A percentile compares a stretch with the other conserved stretches of the same genome.
phyloP scores from a whole-genome alignment of 2,329 filamentous ascomycete species.

The Orbilia ellipsospora region DNA sequence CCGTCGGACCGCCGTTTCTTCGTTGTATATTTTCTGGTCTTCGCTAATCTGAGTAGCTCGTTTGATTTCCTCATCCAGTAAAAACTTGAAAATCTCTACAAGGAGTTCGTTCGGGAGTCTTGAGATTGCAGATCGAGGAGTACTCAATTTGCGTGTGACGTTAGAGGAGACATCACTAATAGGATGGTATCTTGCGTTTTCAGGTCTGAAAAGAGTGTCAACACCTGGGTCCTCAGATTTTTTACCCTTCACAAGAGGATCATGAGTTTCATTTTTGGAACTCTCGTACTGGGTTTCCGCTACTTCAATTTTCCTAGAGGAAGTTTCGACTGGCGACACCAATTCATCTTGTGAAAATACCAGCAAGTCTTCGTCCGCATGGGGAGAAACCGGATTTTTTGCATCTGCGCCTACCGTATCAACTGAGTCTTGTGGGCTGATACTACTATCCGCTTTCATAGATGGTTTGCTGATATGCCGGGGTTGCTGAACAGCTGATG shows the following conservation, averaged over 20 bases:
- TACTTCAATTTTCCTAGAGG: background rate
- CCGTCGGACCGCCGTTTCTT: constrained; percentile 28
- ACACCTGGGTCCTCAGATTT: background rate
- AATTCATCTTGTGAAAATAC: background rate
- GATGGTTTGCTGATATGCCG: background rate
- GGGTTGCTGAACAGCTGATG: background rate
- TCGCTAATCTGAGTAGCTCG: background rate
- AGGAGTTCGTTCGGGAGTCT: constrained; percentile 41
- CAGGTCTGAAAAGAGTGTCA: constrained; percentile 17
- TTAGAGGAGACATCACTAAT: constrained; percentile 4
- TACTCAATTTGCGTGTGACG: background rate
- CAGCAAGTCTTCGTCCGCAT: background rate
- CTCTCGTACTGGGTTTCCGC: background rate
- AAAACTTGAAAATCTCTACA: constrained; percentile 23
- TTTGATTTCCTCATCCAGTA: constrained; percentile 10
- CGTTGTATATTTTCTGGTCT: constrained; percentile 10
- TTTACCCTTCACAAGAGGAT: background rate
- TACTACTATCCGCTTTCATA: background rate
- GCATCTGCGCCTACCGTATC: background rate
- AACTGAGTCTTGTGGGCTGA: background rate
- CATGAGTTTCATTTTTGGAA: background rate
- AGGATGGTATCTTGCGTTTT: constrained; percentile 39
- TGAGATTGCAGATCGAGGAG: background rate
- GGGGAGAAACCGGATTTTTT: background rate
- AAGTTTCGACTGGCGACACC: background rate